Evolutionary conservation across 352 stramenopile species (phyloP), one percentile per base, ranked within the genome.

Genomic region (Aphanomyces astaci): DNA sequence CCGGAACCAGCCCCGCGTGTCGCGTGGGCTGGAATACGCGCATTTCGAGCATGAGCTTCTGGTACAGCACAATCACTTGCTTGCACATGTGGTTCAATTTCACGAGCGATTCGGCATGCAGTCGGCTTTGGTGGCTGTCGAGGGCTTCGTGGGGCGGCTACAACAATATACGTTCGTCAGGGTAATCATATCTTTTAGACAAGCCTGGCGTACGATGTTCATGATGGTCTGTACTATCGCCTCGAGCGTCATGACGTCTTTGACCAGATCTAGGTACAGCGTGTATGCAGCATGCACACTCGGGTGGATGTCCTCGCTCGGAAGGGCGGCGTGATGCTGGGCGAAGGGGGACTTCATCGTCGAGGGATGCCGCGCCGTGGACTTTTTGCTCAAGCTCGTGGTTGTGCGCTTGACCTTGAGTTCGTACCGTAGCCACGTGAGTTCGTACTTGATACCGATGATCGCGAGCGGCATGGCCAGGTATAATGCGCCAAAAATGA

Each of bases 401-500:
- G 51, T 40, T 25, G 4, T 59, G 7, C 51, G 25, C 25, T 15
- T 33, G 24, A 19, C 7, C 11, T 39, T 32, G 51, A 59, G 11
- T 15, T 43, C 75, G 57, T 84, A 89, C 25, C 75, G 78, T 43
- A 87, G 78, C 72, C 89, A 83, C 2, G 74, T 88, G 27, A 63
- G 71, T 11, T 90, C 72, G 56, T 88, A 93, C 43, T 93, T 90
- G 54, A 80, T 89, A 19, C 85, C 85, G 55, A 93, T 77, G 73
- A 90, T 90, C 1, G 84, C 83, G 9, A 91, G 63, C 1, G 85
- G 85, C 82, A 91, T 89, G 2, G 82, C 78, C 32, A 93, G 79
- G 56, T 93, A 93, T 19, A 91, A 82, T 49, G 87, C 74, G 0
- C 85, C 85, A 32, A 86, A 78, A 36, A 93, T 81, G 82, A 93